Evolutionary conservation across 2,329 filamentous ascomycete genomes (phyloP), one percentile per base, ranked within the genome.

Genomic region (Raffaelea albimanens): DNA sequence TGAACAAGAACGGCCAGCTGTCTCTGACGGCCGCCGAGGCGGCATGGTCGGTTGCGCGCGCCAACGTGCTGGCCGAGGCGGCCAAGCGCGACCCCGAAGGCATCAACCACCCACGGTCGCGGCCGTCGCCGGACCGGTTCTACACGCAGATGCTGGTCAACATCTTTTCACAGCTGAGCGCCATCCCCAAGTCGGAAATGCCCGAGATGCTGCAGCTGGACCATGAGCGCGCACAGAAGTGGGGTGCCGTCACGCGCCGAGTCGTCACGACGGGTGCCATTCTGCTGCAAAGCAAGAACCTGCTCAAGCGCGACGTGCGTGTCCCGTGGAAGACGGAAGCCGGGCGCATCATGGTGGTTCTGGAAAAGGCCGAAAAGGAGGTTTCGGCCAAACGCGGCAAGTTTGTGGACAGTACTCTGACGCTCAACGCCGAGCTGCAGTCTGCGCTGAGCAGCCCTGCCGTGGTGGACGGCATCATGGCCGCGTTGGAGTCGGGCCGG

Each of bases 221-320:
- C 56, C 61, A 70, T 38, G 75, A 72, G 46, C 83, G 86, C 16
- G 76, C 87, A 39, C 63, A 67, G 3, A 70, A 72, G 20, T 73
- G 80, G 43, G 76, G 80, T 9, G 62, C 66, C 22, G 70, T 80
- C 49, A 71, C 80, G 1, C 65, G 83, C 41, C 76, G 80, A 40
- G 82, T 91, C 56, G 77, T 86, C 20, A 85, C 84, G 1, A 77
- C 84, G 3, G 85, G 83, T 1, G 83, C 85, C 0, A 83, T 91
- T 43, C 68, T 90, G 23, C 67, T 91, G 14, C 87, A 88, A 45
- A 84, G 83, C 63, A 93, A 93, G 68, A 91, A 89, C 56, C 70
- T 91, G 8, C 74, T 93, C 29, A 90, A 89, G 65, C 80, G 87
- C 16, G 86, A 91, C 58, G 84, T 88, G 3, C 80, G 87, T 40